Conservation (phyloP, 148 eudicot species). For the Vaccinium corymbosum region DNA sequence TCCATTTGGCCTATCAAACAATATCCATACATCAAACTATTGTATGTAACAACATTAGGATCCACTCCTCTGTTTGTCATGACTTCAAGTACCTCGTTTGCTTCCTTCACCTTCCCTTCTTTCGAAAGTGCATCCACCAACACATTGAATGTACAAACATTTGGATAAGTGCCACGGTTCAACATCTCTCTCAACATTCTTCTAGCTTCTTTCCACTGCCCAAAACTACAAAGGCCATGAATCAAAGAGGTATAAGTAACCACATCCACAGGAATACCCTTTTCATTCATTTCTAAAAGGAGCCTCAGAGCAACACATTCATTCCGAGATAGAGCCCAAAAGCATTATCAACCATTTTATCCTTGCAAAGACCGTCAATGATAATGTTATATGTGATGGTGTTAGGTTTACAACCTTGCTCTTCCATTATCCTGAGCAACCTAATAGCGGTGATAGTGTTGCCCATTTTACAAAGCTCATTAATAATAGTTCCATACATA, state of each 20-base stretch:
- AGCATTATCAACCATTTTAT: not conserved
- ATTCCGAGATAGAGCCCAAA: too few species aligned
- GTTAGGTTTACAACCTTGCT: not conserved
- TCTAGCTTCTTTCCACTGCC: not conserved
- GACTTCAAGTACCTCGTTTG: not conserved
- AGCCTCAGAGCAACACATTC: slow-evolving; percentile 8
- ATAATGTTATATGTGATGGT: not conserved
- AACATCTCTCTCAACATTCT: not conserved
- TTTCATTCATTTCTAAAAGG: not conserved
- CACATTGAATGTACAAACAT: not conserved
- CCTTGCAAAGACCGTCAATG: slow-evolving; percentile 16
- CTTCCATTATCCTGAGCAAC: not conserved
- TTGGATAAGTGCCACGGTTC: not conserved
- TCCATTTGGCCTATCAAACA: not conserved
- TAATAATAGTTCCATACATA: slow-evolving; percentile 14
- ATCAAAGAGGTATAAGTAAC: not conserved
- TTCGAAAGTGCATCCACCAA: not conserved
- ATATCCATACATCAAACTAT: not conserved
- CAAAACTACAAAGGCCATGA: not conserved
- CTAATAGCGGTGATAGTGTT: not conserved
- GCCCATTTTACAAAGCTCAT: slow-evolving; percentile 17
- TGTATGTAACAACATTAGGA: not conserved
- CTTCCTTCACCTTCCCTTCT: not conserved
- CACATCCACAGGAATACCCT: not conserved
- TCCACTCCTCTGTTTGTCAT: not conserved